phyloP scores from a whole-genome alignment of 371 early-diverging fungal genomes.

The Mortierella sp. region DNA sequence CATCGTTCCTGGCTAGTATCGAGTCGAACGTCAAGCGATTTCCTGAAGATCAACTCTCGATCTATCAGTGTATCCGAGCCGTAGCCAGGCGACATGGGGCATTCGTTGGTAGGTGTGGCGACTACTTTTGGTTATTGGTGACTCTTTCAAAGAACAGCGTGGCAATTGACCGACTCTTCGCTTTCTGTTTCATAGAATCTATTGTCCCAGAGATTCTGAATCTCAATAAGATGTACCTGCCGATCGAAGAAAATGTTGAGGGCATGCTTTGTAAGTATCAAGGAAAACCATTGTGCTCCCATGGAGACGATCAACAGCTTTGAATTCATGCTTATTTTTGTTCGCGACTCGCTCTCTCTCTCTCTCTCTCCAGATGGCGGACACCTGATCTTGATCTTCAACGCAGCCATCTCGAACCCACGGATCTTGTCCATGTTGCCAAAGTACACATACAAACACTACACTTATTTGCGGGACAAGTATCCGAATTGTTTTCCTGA shows the following conservation, averaged over 20 bases:
- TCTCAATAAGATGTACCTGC: constrained; percentile 72
- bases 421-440: constrained; percentile 68
- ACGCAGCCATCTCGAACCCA: constrained; percentile 65
- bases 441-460: constrained; percentile 74
- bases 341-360: too few species aligned
- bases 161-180: background rate
- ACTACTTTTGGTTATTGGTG: background rate
- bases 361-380: constrained; percentile 64
- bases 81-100: constrained; percentile 72
- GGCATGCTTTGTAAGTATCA: constrained; percentile 64
- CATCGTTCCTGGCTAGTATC: constrained; percentile 63
- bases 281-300: too few species aligned
- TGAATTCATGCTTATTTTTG: too few species aligned
- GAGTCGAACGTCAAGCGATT: constrained; percentile 69
- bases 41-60: constrained; percentile 73
- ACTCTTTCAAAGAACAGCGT: too few species aligned
- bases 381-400: constrained; percentile 75
- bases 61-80: constrained; percentile 70
- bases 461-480: constrained; percentile 76
- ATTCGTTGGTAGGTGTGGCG: constrained; percentile 60
- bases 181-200: constrained; percentile 15
- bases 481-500: constrained; percentile 76
- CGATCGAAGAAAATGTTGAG: constrained; percentile 75
- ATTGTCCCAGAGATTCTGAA: constrained; percentile 68
- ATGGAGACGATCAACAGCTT: too few species aligned